Evolutionary conservation across 305 asterid genomes (phyloP).

Genomic region (Caryopteris hybrid): DNA sequence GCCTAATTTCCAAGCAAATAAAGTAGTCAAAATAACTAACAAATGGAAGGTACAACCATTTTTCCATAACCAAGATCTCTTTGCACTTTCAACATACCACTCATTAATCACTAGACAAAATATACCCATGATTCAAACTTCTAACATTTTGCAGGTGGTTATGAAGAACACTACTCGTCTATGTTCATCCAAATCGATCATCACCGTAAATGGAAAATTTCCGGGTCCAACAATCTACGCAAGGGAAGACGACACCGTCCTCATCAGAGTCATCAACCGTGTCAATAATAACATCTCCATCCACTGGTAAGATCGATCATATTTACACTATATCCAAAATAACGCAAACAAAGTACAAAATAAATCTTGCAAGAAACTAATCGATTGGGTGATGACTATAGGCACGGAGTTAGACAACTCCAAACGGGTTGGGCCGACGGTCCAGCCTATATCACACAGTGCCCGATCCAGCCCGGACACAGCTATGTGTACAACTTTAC

Average conservation of each 20-base stretch:
- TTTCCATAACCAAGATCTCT: not conserved
- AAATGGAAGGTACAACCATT: too few species aligned
- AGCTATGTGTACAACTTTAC: slow-evolving; percentile 78
- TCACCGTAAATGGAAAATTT: slow-evolving; percentile 71
- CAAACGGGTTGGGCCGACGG: slow-evolving; percentile 98
- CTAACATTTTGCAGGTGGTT: slow-evolving; percentile 49
- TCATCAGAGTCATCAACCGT: slow-evolving; percentile 70
- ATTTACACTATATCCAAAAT: not conserved
- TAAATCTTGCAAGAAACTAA: too few species aligned
- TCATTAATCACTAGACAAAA: not conserved
- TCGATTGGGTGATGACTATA: not conserved
- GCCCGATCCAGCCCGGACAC: slow-evolving; percentile 86
- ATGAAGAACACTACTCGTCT: slow-evolving; percentile 59
- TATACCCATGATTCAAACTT: not conserved
- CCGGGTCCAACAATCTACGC: slow-evolving; percentile 97
- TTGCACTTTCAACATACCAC: not conserved
- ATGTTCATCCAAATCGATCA: slow-evolving; percentile 71
- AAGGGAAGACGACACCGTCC: slow-evolving; percentile 77
- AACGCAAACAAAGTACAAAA: too few species aligned
- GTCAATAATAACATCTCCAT: slow-evolving; percentile 81
- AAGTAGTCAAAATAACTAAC: too few species aligned
- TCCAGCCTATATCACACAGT: slow-evolving; percentile 91
- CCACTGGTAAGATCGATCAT: slow-evolving; percentile 54
- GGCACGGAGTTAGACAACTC: slow-evolving; percentile 88
- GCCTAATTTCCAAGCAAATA: too few species aligned